These are phyloP conservation scores for Nigrospora osmanthi DNA, from an alignment of 2,329 filamentous ascomycete genomes.

Conservation along the genomic window DNA sequence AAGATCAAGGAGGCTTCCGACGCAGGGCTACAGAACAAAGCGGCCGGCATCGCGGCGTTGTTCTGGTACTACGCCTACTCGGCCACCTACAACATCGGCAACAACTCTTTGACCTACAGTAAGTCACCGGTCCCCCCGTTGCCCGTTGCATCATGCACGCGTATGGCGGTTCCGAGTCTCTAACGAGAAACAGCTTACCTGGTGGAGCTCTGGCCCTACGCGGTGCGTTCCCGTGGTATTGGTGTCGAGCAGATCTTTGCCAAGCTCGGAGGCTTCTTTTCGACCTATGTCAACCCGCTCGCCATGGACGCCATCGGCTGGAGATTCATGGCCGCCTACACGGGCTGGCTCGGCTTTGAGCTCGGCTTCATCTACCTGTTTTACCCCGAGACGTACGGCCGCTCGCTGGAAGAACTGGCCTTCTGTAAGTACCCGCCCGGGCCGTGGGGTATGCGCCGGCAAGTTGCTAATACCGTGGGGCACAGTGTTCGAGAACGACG, in stretches of 20 bases:
- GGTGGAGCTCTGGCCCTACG: conserved; percentile 50
- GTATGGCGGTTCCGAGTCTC: neutral
- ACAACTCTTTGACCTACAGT: conserved; percentile 59
- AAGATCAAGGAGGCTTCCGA: conserved; percentile 24
- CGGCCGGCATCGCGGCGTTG: conserved; percentile 25
- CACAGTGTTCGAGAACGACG: conserved; percentile 31
- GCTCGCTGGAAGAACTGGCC: conserved; percentile 63
- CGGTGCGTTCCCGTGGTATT: conserved; percentile 49
- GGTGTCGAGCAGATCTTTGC: conserved; percentile 49
- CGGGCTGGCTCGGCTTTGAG: conserved; percentile 33
- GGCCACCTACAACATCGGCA: conserved; percentile 56
- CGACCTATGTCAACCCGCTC: conserved; percentile 36
- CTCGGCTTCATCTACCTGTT: conserved; percentile 61
- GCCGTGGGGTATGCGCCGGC: accelerated
- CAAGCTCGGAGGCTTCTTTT: conserved; percentile 30
- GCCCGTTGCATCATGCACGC: neutral
- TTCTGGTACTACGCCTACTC: conserved; percentile 56
- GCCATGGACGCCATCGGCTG: conserved; percentile 29
- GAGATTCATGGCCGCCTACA: conserved; percentile 35
- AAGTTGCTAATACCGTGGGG: conserved; percentile 6
- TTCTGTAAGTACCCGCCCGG: conserved; percentile 27
- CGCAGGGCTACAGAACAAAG: conserved; percentile 11
- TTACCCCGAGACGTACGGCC: conserved; percentile 78
- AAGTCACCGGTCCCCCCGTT: conserved; percentile 13
- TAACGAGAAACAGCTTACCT: conserved; percentile 33